Evolutionary conservation across 306 rosid genomes (phyloP).

Genomic region (Adenanthera pavonina): DNA sequence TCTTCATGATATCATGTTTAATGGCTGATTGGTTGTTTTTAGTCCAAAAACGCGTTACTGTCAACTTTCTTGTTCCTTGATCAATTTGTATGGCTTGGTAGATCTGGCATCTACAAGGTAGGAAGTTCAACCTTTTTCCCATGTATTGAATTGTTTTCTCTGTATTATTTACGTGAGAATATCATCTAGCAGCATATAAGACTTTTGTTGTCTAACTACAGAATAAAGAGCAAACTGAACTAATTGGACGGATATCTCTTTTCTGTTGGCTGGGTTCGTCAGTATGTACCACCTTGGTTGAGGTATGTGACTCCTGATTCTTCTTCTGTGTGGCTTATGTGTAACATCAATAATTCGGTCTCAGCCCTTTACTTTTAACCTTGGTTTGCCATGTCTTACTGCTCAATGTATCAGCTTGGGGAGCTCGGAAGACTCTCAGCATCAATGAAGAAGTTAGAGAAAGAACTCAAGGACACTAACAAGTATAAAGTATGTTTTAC

Average conservation of each 20-base stretch:
- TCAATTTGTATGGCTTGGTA: constrained; percentile 85
- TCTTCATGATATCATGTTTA: constrained; percentile 10
- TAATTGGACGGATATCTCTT: constrained; percentile 82
- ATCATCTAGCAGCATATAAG: constrained; percentile 17
- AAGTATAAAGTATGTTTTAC: constrained; percentile 73
- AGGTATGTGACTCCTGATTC: constrained; percentile 61
- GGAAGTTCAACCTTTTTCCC: constrained; percentile 9
- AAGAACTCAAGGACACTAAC: constrained; percentile 66
- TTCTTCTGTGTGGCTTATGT: constrained; percentile 17
- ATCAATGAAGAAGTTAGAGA: constrained; percentile 86
- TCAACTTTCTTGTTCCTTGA: constrained; percentile 78
- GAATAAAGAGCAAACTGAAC: constrained; percentile 87
- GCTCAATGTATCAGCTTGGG: constrained; percentile 64
- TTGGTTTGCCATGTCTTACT: constrained; percentile 30
- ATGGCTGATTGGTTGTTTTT: constrained; percentile 15
- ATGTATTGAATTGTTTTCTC: not conserved
- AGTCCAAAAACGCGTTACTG: constrained; percentile 72
- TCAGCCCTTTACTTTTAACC: constrained; percentile 9
- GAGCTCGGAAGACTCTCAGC: constrained; percentile 93
- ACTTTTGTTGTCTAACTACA: constrained; percentile 42
- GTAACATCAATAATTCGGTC: not conserved
- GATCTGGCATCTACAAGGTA: constrained; percentile 74
- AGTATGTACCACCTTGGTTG: constrained; percentile 71
- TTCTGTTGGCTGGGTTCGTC: constrained; percentile 97
- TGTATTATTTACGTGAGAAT: constrained; percentile 8